Base-by-base conservation (phyloP, 768 basidiomycete genomes). In the Steccherinum ochraceum region DNA sequence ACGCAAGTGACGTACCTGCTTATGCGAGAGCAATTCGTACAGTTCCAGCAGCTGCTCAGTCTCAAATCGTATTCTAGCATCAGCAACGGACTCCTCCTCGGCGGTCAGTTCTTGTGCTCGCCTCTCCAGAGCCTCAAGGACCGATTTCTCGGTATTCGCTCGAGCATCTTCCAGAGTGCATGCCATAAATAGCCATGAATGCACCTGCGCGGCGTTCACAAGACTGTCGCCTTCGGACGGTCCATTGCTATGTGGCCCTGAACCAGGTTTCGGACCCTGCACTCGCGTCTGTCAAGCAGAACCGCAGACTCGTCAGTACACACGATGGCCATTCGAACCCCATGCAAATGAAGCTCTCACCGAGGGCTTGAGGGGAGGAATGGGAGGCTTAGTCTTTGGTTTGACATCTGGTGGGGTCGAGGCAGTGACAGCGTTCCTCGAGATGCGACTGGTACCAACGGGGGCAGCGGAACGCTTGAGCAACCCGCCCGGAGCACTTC, bases 161-260 rank as follows among this genome's bases (percentile, higher is more conserved):
- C 80, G 76, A 50, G 72, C 75, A 2, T 75, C 75, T 13, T 81
- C 77, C 25, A 83, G 64, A 1, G 75, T 76, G 11, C 78, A 74
- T 3, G 72, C 71, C 81, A 85, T 83, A 56, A 76, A 78, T 24
- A 75, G 51, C 82, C 81, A 84, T 53, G 81, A 75, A 53, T 80
- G 78, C 16, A 71, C 62, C 51, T 80, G 78, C 12, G 79, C 77
- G 1, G 75, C 77, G 4, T 76, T 59, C 55, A 79, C 74, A 12
- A 79, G 60, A 12, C 73, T 55, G 43, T 64, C 63, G 16, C 7
- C 16, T 35, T 35, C 30, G 30, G 30, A n/a, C n/a, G n/a, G n/a
- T n/a, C n/a, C n/a, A n/a, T n/a, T n/a, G n/a, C n/a, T n/a, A n/a
- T n/a, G n/a, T n/a, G n/a, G n/a, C n/a, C n/a, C n/a, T n/a, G n/a